These are phyloP conservation scores for Hypoxylon perforatum DNA, from an alignment of 495 filamentous ascomycete genomes.

Conservation along the genomic window DNA sequence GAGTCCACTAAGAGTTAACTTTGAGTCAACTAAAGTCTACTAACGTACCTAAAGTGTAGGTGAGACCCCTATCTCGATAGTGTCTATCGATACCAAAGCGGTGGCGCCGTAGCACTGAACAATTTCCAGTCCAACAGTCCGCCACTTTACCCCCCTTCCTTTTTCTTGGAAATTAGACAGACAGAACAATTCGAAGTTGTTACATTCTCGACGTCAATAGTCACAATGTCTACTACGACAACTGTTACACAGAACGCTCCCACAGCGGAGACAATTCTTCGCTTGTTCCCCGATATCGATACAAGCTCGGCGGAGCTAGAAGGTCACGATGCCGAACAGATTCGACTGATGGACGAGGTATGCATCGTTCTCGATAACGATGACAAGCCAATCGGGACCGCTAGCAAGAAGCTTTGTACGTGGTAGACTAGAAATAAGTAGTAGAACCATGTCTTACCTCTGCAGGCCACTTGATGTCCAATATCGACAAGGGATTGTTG, in stretches of 20 bases:
- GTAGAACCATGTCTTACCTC: slow-evolving; percentile 21
- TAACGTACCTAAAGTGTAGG: not conserved
- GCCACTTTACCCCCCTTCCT: slow-evolving; percentile 4
- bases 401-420: slow-evolving; percentile 97
- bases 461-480: slow-evolving; percentile 95
- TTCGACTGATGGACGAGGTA: slow-evolving; percentile 98
- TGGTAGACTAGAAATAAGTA: slow-evolving; percentile 19
- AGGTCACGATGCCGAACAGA: slow-evolving; percentile 97
- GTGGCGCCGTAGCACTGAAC: not conserved
- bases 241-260: slow-evolving; percentile 63
- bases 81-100: slow-evolving; percentile 25
- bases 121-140: slow-evolving; percentile 6
- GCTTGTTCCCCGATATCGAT: slow-evolving; percentile 95
- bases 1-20: no score
- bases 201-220: slow-evolving; percentile 15
- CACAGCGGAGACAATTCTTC: slow-evolving; percentile 86
- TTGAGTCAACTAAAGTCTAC: no score
- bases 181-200: slow-evolving; percentile 3
- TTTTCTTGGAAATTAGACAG: slow-evolving; percentile 4
- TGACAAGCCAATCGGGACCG: slow-evolving; percentile 93
- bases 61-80: not conserved
- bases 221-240: slow-evolving; percentile 52
- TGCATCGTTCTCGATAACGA: slow-evolving; percentile 96
- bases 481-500: slow-evolving; percentile 93
- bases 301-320: slow-evolving; percentile 79